These are phyloP conservation scores for Neobulgaria alba DNA, from an alignment of 2,329 filamentous ascomycete genomes.

Conservation along the genomic window DNA sequence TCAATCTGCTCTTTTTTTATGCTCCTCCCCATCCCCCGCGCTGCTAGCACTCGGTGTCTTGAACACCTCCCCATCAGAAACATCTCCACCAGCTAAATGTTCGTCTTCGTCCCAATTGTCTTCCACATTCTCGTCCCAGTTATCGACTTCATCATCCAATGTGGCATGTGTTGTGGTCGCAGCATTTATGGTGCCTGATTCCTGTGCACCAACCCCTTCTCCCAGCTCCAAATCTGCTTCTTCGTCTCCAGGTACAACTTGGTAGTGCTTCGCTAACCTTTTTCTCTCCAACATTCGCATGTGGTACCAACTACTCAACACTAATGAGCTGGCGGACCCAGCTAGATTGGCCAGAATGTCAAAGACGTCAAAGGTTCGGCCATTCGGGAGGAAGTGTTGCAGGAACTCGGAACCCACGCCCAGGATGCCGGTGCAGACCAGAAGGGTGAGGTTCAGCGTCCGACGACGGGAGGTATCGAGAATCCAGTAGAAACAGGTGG, in stretches of 20 bases:
- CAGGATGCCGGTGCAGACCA: slow-evolving; percentile 65
- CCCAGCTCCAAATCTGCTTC: slow-evolving; percentile 70
- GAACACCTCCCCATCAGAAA: slow-evolving; percentile 24
- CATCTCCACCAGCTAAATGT: slow-evolving; percentile 15
- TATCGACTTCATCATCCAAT: slow-evolving; percentile 78
- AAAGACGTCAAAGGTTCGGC: slow-evolving; percentile 63
- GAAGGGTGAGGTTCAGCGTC: slow-evolving; percentile 71
- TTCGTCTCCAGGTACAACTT: slow-evolving; percentile 54
- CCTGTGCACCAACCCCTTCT: slow-evolving; percentile 46
- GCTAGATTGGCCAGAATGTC: slow-evolving; percentile 84
- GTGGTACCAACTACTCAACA: slow-evolving; percentile 83
- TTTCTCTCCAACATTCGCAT: slow-evolving; percentile 89
- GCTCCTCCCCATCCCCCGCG: slow-evolving; percentile 26
- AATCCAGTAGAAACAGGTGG: slow-evolving; percentile 91
- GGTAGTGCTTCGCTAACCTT: slow-evolving; percentile 64
- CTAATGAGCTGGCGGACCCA: slow-evolving; percentile 65
- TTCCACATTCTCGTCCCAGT: slow-evolving; percentile 83
- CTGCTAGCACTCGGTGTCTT: slow-evolving; percentile 30
- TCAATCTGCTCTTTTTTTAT: slow-evolving; percentile 27
- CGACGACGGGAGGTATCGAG: slow-evolving; percentile 83
- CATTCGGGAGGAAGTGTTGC: slow-evolving; percentile 67
- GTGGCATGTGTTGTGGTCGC: slow-evolving; percentile 31
- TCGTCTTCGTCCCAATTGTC: slow-evolving; percentile 53
- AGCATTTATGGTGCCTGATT: slow-evolving; percentile 50
- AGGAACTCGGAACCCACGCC: slow-evolving; percentile 69